These are phyloP conservation scores for Thalassiosira mediterranea DNA, from an alignment of 352 stramenopile species.

Conservation along the genomic window DNA sequence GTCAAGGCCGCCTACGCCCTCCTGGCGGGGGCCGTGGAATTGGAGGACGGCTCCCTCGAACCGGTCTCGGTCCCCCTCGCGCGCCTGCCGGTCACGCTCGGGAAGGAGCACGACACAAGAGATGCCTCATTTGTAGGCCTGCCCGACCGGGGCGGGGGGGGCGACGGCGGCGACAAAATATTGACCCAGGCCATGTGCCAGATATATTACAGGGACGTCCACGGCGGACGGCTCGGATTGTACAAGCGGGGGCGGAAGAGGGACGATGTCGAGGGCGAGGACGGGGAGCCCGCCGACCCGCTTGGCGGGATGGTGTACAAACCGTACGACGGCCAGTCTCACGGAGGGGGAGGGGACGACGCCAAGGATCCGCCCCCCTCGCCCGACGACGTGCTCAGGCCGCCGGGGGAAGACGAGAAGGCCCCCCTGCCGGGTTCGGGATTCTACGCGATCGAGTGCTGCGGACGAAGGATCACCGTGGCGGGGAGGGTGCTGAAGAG, in stretches of 20 bases:
- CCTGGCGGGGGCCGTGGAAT: constrained; percentile 31
- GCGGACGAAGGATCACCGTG: constrained; percentile 65
- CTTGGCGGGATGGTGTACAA: constrained; percentile 14
- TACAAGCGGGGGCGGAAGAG: constrained; percentile 18
- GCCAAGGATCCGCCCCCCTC: not conserved
- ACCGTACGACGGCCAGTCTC: constrained; percentile 1
- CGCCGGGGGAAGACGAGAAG: constrained; percentile 18
- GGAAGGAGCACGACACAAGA: constrained; percentile 52
- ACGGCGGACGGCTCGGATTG: constrained; percentile 15
- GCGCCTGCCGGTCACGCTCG: constrained; percentile 55
- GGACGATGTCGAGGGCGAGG: not conserved
- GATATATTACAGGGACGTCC: constrained; percentile 28
- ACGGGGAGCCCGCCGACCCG: not conserved
- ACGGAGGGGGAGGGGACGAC: not conserved
- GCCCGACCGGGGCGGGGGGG: not conserved
- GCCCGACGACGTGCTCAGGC: constrained; percentile 21
- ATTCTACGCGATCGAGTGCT: constrained; percentile 76
- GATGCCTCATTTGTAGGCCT: constrained; percentile 25
- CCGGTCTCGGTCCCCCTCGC: constrained; percentile 60
- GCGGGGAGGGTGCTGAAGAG: constrained; percentile 55
- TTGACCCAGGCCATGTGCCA: constrained; percentile 15
- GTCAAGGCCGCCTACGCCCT: constrained; percentile 30
- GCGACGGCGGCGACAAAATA: not conserved
- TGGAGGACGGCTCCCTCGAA: constrained; percentile 15
- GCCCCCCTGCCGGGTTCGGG: constrained; percentile 33